Conservation (phyloP, 2,329 filamentous ascomycete species). For the Claviceps quebecensis region DNA sequence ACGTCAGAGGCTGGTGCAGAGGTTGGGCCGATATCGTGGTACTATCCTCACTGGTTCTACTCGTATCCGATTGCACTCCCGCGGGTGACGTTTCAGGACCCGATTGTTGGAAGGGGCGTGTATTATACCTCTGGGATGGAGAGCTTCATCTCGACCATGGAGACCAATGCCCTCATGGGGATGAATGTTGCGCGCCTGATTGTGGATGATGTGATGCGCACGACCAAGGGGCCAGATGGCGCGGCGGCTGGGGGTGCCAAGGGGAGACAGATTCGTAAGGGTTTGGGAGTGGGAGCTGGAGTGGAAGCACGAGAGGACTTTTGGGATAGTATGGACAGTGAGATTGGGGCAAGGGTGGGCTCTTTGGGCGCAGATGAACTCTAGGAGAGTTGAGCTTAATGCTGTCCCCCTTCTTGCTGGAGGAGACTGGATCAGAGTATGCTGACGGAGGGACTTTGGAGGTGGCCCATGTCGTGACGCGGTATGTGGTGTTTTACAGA, state of each 20-base stretch:
- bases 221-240: conserved; percentile 1
- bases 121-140: conserved; percentile 72
- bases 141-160: conserved; percentile 94
- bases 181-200: conserved; percentile 67
- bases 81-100: conserved; percentile 74
- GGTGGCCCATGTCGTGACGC: neutral
- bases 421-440: neutral
- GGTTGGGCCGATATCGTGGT: conserved; percentile 55
- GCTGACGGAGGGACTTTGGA: neutral
- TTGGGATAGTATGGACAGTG: conserved; percentile 9
- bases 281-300: neutral
- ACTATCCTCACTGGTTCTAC: conserved; percentile 62
- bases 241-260: neutral
- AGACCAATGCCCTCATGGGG: conserved; percentile 85
- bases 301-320: conserved; percentile 4
- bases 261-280: neutral
- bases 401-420: neutral
- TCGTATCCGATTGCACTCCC: conserved; percentile 80
- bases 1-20: conserved; percentile 19
- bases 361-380: conserved; percentile 7
- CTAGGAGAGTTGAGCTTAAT: conserved; percentile 5
- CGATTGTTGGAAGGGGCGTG: conserved; percentile 49
- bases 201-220: conserved; percentile 39
- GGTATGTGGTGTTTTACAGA: no score
- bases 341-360: conserved; percentile 7